phyloP scores from a whole-genome alignment of 306 rosid genomes.

The Quercus agrifolia region DNA sequence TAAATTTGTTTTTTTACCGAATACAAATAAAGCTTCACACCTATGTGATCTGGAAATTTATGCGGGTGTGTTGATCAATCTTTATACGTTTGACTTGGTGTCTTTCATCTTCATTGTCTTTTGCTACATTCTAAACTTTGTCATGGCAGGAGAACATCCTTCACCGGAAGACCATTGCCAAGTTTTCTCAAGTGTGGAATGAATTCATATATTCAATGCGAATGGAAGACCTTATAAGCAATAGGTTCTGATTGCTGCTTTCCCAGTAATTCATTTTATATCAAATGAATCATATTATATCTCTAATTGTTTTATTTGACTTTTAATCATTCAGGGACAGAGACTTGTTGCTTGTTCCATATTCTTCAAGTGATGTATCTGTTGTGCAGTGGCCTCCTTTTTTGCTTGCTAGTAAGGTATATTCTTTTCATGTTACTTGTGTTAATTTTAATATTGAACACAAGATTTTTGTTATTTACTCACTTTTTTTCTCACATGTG shows the following conservation, averaged over 20 bases:
- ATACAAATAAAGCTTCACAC: not conserved
- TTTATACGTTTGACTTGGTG: not conserved
- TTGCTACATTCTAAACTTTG: constrained; percentile 24
- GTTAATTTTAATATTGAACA: constrained; percentile 13
- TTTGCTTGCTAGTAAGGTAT: constrained; percentile 97
- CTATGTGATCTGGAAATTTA: not conserved
- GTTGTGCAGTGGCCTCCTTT: constrained; percentile 99
- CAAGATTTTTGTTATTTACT: constrained; percentile 8
- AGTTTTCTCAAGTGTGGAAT: constrained; percentile 92
- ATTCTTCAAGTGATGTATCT: constrained; percentile 48
- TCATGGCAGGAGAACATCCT: constrained; percentile 49
- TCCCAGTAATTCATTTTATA: constrained; percentile 6
- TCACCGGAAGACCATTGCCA: constrained; percentile 57
- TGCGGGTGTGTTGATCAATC: not conserved
- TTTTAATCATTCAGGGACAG: constrained; percentile 59
- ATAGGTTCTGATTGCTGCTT: constrained; percentile 53
- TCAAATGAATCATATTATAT: constrained; percentile 17
- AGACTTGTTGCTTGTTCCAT: constrained; percentile 87
- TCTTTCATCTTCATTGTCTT: not conserved
- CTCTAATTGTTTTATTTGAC: constrained; percentile 32
- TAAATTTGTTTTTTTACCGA: constrained; percentile 1
- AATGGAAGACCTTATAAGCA: constrained; percentile 84
- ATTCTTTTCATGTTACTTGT: constrained; percentile 19
- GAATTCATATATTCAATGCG: constrained; percentile 78
- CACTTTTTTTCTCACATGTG: constrained; percentile 26